These are phyloP conservation scores for Boletus vinaceobasis DNA, from an alignment of 768 basidiomycete species.

Conservation along the genomic window DNA sequence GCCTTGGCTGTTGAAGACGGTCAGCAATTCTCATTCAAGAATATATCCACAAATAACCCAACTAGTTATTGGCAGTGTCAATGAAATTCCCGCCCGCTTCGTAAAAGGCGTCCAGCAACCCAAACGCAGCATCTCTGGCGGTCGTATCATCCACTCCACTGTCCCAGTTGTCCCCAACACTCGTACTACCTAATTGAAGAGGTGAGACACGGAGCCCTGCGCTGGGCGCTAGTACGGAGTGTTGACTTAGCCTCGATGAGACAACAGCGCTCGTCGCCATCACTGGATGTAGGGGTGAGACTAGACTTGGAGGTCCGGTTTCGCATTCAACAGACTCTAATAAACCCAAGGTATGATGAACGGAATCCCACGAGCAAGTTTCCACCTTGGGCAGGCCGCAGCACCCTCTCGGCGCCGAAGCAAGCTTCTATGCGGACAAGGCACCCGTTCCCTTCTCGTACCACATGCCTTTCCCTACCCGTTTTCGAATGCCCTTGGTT, in stretches of 20 bases:
- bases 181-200: background rate
- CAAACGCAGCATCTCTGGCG: background rate
- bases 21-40: background rate
- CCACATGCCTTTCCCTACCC: background rate
- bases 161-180: background rate
- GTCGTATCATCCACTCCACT: background rate
- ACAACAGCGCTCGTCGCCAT: background rate
- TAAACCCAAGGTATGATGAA: background rate
- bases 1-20: background rate
- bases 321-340: background rate
- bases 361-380: background rate
- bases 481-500: no score
- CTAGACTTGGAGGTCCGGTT: background rate
- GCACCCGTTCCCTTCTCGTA: background rate
- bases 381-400: background rate
- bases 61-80: background rate
- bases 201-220: background rate
- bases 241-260: background rate
- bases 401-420: background rate
- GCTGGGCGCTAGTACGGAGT: background rate
- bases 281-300: background rate
- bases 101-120: background rate
- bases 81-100: conserved; percentile 1
- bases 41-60: background rate
- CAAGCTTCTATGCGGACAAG: background rate